Base-by-base conservation (phyloP, 1,284 basidiomycete genomes). In the Ceratobasidium sp. region DNA sequence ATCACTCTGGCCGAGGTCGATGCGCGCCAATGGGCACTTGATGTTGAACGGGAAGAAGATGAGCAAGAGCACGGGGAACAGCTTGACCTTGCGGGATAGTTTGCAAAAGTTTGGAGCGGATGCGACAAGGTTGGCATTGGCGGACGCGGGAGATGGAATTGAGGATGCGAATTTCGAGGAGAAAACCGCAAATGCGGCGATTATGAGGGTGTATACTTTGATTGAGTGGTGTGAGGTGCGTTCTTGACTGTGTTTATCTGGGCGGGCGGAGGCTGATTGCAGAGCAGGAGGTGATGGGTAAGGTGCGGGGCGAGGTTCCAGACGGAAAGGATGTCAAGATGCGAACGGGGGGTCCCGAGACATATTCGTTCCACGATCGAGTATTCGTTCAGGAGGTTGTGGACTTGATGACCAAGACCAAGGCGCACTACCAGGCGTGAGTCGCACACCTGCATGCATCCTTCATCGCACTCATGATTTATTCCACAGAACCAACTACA, bases 21-120 rank as follows among this genome's bases (percentile, higher is more conserved):
- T 99, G 86, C 91, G 98, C 35, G 91, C 93, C 73, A 99, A 99
- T 80, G 98, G 98, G 0, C 98, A 99, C 80, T 83, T 99, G 83
- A 93, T 97, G 93, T 83, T 99, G 80, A 99, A 99, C 82, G 97
- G 97, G 44, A 93, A 96, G 85, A 99, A 99, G 87, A 99, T 99
- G 98, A 91, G 90, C 73, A 98, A 99, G 88, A 94, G 93, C 82
- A 98, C 94, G 55, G 98, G 95, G 16, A 95, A 95, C 80, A 92
- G 89, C 50, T 82, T 95, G 83, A 96, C 93, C 0, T 82, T 96
- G 78, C 84, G 88, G 62, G 89, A 96, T 79, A 86, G 89, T 9
- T 86, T 95, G 66, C 84, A 88, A 79, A 95, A 97, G 84, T 97
- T 96, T 79, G 95, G 95, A 69, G 93, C 95, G 28, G 95, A 97